Evolutionary conservation across 108 stramenopile species (phyloP).

Genomic region (Cyclotella atomus): DNA sequence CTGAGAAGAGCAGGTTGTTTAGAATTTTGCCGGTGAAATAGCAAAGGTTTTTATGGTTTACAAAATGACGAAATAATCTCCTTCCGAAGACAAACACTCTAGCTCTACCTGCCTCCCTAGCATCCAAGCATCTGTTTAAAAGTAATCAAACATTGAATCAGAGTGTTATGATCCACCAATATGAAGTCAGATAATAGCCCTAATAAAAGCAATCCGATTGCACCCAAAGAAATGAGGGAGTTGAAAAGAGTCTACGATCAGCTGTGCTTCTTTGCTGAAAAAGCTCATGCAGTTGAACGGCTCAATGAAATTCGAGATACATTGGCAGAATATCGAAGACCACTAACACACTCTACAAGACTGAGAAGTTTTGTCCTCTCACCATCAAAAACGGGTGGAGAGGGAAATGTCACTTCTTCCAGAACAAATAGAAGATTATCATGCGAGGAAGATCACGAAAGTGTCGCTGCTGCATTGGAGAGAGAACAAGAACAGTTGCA

Average conservation of each 20-base stretch:
- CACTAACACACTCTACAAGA: constrained; percentile 30
- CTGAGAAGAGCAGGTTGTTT: too few relatives aligned
- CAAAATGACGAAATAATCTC: background rate
- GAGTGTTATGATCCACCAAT: too few relatives aligned
- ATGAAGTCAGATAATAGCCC: constrained; percentile 16
- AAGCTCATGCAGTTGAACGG: constrained; percentile 37
- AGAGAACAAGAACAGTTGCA: constrained; percentile 36
- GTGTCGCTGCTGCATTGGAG: constrained; percentile 19
- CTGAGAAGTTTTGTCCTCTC: constrained; percentile 14
- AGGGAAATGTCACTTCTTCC: background rate
- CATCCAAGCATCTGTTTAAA: too few relatives aligned
- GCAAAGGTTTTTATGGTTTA: background rate
- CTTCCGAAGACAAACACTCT: background rate
- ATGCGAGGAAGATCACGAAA: constrained; percentile 20
- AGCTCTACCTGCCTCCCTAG: too few relatives aligned
- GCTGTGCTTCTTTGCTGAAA: constrained; percentile 56
- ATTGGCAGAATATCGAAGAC: constrained; percentile 28
- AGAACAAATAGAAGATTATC: background rate
- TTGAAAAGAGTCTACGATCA: constrained; percentile 54
- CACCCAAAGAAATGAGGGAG: constrained; percentile 59
- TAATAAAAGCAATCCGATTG: constrained; percentile 29
- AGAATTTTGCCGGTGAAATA: background rate
- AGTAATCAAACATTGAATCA: too few relatives aligned
- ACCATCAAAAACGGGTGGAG: background rate
- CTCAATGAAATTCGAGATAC: constrained; percentile 30